phyloP scores from a whole-genome alignment of 1,284 basidiomycete species.

The Hortiboletus rubellus region DNA sequence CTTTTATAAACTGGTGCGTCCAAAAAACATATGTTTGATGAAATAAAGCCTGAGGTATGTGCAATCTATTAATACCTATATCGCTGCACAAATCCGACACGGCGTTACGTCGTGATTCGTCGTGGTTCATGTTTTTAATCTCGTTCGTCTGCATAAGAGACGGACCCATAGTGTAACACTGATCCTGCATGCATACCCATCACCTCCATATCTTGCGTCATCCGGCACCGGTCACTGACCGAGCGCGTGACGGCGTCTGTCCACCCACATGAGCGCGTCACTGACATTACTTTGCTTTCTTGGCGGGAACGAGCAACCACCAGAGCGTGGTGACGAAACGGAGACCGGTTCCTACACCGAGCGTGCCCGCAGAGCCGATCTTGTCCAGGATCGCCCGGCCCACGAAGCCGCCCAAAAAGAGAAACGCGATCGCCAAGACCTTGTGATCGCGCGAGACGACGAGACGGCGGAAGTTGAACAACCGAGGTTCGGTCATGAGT shows the following conservation, averaged over 20 bases:
- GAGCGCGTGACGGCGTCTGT: too few species aligned
- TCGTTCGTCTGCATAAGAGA: too few species aligned
- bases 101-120: constrained; percentile 16
- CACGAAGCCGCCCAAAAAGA: constrained; percentile 78
- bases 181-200: not conserved
- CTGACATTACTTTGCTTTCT: constrained; percentile 27
- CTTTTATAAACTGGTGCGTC: not conserved
- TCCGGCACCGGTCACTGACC: too few species aligned
- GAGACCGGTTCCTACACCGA: constrained; percentile 70
- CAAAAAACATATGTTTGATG: not conserved
- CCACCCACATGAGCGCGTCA: too few species aligned
- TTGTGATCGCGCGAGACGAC: constrained; percentile 73
- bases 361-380: constrained; percentile 62
- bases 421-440: constrained; percentile 59
- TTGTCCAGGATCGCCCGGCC: constrained; percentile 64
- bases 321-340: constrained; percentile 61
- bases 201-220: too few species aligned
- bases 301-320: constrained; percentile 69
- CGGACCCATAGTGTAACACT: too few species aligned
- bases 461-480: constrained; percentile 55
- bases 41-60: constrained; percentile 4
- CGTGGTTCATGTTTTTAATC: not conserved
- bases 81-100: constrained; percentile 14
- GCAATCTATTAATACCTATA: not conserved
- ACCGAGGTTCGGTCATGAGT: constrained; percentile 74